Evolutionary conservation across 345 rosid genomes (phyloP).

Genomic region (Psidium guajava): DNA sequence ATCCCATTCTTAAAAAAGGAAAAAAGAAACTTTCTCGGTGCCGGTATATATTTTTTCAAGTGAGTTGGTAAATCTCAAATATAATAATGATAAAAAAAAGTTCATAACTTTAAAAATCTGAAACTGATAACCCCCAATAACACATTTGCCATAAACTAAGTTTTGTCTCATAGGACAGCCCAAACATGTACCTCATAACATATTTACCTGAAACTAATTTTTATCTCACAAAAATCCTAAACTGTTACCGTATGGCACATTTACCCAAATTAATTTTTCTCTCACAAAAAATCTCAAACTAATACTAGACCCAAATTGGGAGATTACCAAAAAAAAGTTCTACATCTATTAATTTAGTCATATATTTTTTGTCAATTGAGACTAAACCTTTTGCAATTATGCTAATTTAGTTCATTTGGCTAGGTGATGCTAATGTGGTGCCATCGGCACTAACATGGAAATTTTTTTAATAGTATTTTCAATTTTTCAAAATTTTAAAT

Average conservation of each 20-base stretch:
- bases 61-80: not conserved
- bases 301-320: too few species aligned
- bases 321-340: too few species aligned
- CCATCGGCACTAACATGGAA: too few species aligned
- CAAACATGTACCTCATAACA: fast-evolving
- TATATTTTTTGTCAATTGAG: too few species aligned
- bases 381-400: too few species aligned
- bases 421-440: too few species aligned
- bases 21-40: not conserved
- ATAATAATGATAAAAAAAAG: not conserved
- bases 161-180: not conserved
- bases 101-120: not conserved
- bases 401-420: too few species aligned
- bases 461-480: too few species aligned
- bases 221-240: not conserved
- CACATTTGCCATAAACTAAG: not conserved
- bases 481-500: too few species aligned
- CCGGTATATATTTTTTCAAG: not conserved
- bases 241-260: fast-evolving
- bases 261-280: not conserved
- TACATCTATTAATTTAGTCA: too few species aligned
- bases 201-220: fast-evolving
- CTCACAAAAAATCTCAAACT: not conserved
- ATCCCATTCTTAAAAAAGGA: not conserved
- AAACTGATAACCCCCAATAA: not conserved